Percentiles rank a stretch among this genome's conserved stretches.
phyloP scores from a whole-genome alignment of 805 yeast species.

The Saccharomycopsis fermentans region DNA sequence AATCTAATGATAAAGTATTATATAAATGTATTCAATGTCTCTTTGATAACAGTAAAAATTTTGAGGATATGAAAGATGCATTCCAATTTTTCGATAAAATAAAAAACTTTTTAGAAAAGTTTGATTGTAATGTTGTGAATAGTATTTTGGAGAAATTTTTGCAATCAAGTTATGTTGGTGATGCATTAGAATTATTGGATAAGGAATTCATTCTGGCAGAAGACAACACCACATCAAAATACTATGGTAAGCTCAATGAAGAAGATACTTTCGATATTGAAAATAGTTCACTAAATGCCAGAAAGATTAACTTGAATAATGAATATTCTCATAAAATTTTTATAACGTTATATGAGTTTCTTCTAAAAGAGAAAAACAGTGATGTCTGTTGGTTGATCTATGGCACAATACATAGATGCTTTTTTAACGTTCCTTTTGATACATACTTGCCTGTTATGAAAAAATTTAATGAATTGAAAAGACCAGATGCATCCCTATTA shows the following conservation, averaged over 20 bases:
- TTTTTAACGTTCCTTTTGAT: slow-evolving; percentile 42
- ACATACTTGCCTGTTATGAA: slow-evolving; percentile 46
- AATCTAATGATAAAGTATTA: slow-evolving; percentile 17
- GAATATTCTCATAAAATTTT: slow-evolving; percentile 27
- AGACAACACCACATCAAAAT: slow-evolving; percentile 13
- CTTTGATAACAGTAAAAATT: neutral
- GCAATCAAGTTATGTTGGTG: slow-evolving; percentile 27
- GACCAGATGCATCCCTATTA: slow-evolving; percentile 50
- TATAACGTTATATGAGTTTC: slow-evolving; percentile 35
- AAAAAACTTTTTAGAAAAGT: slow-evolving; percentile 27
- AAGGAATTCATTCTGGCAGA: slow-evolving; percentile 29
- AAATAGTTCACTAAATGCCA: slow-evolving; percentile 17
- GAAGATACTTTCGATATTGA: slow-evolving; percentile 20
- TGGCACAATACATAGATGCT: slow-evolving; percentile 45
- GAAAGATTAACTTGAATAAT: slow-evolving; percentile 12
- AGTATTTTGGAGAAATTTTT: slow-evolving; percentile 30
- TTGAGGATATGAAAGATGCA: slow-evolving; percentile 3
- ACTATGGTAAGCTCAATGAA: slow-evolving; percentile 19
- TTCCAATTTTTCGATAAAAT: slow-evolving; percentile 20
- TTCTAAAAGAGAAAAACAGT: slow-evolving; percentile 28
- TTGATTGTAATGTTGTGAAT: slow-evolving; percentile 30
- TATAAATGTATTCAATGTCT: slow-evolving; percentile 20
- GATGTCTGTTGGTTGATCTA: slow-evolving; percentile 51
- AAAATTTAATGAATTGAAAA: slow-evolving; percentile 36
- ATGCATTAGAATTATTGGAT: slow-evolving; percentile 31